Conservation (phyloP, 2,329 filamentous ascomycete species). For the Penicillium sp. region DNA sequence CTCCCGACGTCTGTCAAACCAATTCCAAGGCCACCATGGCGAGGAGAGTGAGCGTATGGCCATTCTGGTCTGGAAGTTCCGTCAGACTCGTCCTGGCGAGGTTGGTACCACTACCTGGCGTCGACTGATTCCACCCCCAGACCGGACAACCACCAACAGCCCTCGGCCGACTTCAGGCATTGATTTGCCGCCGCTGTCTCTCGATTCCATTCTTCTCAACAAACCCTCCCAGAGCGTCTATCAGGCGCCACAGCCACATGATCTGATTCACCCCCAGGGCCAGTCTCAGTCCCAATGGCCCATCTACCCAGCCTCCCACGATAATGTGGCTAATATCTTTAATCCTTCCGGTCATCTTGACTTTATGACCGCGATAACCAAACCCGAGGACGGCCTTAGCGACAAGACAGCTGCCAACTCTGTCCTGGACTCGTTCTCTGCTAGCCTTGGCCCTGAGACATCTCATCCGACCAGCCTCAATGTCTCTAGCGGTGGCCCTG, state of each 20-base stretch:
- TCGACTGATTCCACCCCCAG: conserved; percentile 39
- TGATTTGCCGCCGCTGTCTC: conserved; percentile 37
- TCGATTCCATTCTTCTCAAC: conserved; percentile 36
- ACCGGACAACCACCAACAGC: conserved; percentile 38
- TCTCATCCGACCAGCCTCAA: conserved; percentile 32
- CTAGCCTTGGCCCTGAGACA: conserved; percentile 31
- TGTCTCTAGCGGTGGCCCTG: conserved; percentile 27
- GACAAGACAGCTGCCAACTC: conserved; percentile 38
- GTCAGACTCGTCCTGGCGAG: conserved; percentile 40
- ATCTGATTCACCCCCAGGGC: conserved; percentile 31
- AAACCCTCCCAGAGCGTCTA: conserved; percentile 34
- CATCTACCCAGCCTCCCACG: conserved; percentile 35
- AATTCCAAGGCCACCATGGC: conserved; percentile 23
- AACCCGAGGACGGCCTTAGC: conserved; percentile 32
- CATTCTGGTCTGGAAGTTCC: conserved; percentile 49
- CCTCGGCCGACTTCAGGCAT: conserved; percentile 33
- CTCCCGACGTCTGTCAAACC: conserved; percentile 28
- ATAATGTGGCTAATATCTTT: conserved; percentile 37
- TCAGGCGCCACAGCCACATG: conserved; percentile 31
- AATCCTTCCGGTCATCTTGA: conserved; percentile 33
- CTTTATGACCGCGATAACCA: conserved; percentile 36
- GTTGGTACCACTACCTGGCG: conserved; percentile 48
- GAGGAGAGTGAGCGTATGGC: conserved; percentile 41
- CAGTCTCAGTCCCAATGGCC: conserved; percentile 37
- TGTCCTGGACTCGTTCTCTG: conserved; percentile 36